phyloP scores from a whole-genome alignment of 192 early-diverging fungal genomes.

The Coemansia asiatica region DNA sequence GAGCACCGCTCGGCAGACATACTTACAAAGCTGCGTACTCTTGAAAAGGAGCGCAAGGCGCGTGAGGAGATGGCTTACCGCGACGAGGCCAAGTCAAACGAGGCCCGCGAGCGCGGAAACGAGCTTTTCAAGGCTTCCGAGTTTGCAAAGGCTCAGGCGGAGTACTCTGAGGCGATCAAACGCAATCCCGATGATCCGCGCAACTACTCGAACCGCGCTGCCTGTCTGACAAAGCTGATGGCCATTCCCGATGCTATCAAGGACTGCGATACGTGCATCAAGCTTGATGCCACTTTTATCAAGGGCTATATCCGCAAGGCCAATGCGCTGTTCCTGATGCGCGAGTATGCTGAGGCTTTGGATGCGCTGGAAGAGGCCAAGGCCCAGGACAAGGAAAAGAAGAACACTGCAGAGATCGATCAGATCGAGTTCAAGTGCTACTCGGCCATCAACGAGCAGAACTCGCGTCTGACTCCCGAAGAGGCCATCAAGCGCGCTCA shows the following conservation, averaged over 20 bases:
- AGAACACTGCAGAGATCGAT: conserved; percentile 83
- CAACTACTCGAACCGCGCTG: conserved; percentile 95
- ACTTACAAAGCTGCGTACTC: conserved; percentile 82
- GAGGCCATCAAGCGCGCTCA: conserved; percentile 83
- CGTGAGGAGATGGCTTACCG: conserved; percentile 84
- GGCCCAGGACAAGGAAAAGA: conserved; percentile 77
- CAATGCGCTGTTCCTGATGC: conserved; percentile 81
- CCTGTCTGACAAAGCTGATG: conserved; percentile 92
- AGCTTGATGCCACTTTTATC: conserved; percentile 82
- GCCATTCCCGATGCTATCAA: conserved; percentile 91
- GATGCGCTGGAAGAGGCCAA: conserved; percentile 80
- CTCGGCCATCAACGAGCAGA: conserved; percentile 66
- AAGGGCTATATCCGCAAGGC: conserved; percentile 98
- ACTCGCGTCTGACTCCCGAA: conserved; percentile 61
- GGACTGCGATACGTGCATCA: conserved; percentile 89
- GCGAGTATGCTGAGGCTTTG: conserved; percentile 82
- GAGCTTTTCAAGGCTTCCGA: conserved; percentile 86
- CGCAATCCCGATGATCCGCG: conserved; percentile 87
- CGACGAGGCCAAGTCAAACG: conserved; percentile 77
- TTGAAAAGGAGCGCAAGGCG: conserved; percentile 78
- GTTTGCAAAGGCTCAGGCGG: conserved; percentile 82
- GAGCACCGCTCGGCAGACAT: conserved; percentile 95
- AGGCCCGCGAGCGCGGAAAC: conserved; percentile 93
- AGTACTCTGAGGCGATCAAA: conserved; percentile 97
- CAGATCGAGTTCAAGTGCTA: conserved; percentile 79